Conservation (phyloP, 129 eudicot species). For the carrot (Daucus carota) region DH1_v3.0 NC_030381.2:46222001-46222500, state of each 20-base stretch:
- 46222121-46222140: conserved; percentile 35
- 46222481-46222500: not conserved
- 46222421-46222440: not conserved
- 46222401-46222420: not conserved
- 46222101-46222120: conserved; percentile 35
- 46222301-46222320: not conserved
- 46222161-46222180: conserved; percentile 24
- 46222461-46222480: not conserved
- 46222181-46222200: not conserved
- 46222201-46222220: not conserved
- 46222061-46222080: conserved; percentile 12
- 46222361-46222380: not conserved
- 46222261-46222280: not conserved
- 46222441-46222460: too few species aligned
- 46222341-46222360: not conserved
- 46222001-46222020: not conserved
- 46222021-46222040: not conserved
- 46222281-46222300: not conserved
- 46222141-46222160: conserved; percentile 41
- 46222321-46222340: not conserved
- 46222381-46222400: not conserved
- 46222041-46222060: not conserved
- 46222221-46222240: not conserved
- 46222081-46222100: conserved; percentile 50
- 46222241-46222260: not conserved